Base-by-base conservation (phyloP, 2,329 filamentous ascomycete genomes). In the Atkinsonella texensis region DNA sequence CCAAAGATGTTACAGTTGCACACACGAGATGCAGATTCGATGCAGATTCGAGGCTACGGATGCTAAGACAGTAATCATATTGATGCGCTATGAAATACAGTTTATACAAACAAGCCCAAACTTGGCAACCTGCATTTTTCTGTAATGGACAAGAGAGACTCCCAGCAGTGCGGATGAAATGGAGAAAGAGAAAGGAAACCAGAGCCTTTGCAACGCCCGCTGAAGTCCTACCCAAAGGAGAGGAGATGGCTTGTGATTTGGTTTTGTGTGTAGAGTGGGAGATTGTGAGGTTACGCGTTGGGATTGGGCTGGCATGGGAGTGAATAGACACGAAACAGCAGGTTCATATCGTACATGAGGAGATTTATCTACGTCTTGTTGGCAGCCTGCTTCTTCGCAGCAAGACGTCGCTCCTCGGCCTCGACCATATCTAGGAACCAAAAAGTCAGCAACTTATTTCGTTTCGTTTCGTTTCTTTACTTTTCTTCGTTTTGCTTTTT, bases 361-460 rank as follows among this genome's bases (percentile, higher is more conserved):
- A 5, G 18, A 47, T 20, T 15, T 3, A 38, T 20, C 48, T 46
- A 56, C 10, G 52, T 32, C 55, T 62, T 63, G 56, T 45, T 57
- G 41, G 55, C 58, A 41, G 57, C 53, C 40, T 56, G 53, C 61
- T 69, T 65, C 59, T 68, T 68, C 60, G 72, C 66, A 17, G 68
- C 70, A 42, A 81, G 57, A 40, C 78, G 71, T 57, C 76, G 74
- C 73, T 91, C 87, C 72, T 90, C 87, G 18, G 87, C 82, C 54
- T 80, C 86, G 48, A 91, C 84, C 86, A 91, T 91, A 61, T 91
- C 85, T 86, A 60, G 5, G 7, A 28, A 8, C 4, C 41, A 32
- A 44, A 44, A 20, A 38, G 31, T 20, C 17, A 40, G 17, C 28
- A 15, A 4, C 20, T n/a, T n/a, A n/a, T n/a, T n/a, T n/a, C n/a